Evolutionary conservation across 805 yeast species (phyloP), one percentile per base, ranked within the genome.

Genomic region (Ogataea glucozyma): DNA sequence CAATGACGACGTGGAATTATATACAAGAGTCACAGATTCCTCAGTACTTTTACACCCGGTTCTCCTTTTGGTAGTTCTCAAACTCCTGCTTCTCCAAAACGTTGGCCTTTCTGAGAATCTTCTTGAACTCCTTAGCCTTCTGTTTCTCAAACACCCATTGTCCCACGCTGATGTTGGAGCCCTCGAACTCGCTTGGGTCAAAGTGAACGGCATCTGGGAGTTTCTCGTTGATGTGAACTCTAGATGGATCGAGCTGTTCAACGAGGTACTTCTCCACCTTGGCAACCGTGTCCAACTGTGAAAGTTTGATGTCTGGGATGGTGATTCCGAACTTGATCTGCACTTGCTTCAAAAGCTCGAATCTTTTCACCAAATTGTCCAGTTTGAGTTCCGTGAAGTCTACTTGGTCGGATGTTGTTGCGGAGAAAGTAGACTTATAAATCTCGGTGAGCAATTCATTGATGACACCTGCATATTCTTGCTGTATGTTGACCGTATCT

Each of bases 201-300:
- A 87, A 69, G 47, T 81, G 79, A 43, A 87, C 77, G 21, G 88
- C 91, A 54, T 84, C 77, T n/a, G 93, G 58, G 55, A 81, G 77
- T 58, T 81, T 75, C 57, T 84, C 89, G 53, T 76, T 77, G 50
- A 67, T 73, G 1, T 42, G 38, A 57, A 67, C 66, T 53, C 72
- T 68, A 14, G 56, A 52, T 17, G 72, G 71, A 19, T 73, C 66
- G n/a, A 72, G 58, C 42, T 64, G 48, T 8, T 52, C 40, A 1
- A 51, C 24, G 36, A 78, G 62, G 40, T 71, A 72, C 0, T 53
- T 42, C 43, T 64, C 62, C 27, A 83, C 66, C 27, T 61, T 64
- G 2, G 48, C 59, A 17, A 75, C 64, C 11, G 66, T 61, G 46
- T 67, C 70, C 5, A 76, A 52, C 40, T 62, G 61, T 6, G 79